phyloP scores from a whole-genome alignment of 2,329 filamentous ascomycete species.

The Penicillium sp. region DNA sequence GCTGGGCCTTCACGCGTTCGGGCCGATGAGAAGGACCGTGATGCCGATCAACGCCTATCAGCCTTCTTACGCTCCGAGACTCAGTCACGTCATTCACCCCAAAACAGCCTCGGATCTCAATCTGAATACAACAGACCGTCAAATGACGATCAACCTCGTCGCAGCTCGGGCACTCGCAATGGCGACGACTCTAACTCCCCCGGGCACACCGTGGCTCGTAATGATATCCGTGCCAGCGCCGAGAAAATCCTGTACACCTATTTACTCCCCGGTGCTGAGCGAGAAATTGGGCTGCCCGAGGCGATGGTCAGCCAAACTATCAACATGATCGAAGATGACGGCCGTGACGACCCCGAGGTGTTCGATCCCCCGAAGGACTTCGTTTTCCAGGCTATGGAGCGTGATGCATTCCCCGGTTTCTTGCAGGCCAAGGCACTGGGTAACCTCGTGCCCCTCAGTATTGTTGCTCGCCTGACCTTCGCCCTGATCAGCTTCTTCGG shows the following conservation, averaged over 20 bases:
- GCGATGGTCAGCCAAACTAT: constrained; percentile 76
- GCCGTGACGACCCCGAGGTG: constrained; percentile 92
- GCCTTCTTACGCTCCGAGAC: constrained; percentile 72
- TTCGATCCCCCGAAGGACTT: constrained; percentile 98
- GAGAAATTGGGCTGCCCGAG: constrained; percentile 90
- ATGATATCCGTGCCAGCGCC: constrained; percentile 87
- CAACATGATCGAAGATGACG: constrained; percentile 81
- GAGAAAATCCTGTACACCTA: constrained; percentile 99
- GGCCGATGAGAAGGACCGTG: constrained; percentile 66
- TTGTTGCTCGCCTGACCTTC: constrained; percentile 79
- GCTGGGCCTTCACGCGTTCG: constrained; percentile 57
- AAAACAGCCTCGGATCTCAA: constrained; percentile 51
- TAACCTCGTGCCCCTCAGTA: constrained; percentile 88
- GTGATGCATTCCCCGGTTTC: constrained; percentile 98
- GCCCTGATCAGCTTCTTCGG: constrained; percentile 85
- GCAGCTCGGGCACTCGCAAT: constrained; percentile 62
- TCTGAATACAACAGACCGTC: constrained; percentile 40
- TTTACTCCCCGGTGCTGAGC: constrained; percentile 87
- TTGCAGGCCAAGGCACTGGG: constrained; percentile 91
- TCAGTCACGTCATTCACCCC: constrained; percentile 52
- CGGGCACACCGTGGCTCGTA: constrained; percentile 76
- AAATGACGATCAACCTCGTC: constrained; percentile 51
- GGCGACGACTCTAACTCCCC: constrained; percentile 71
- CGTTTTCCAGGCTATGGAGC: constrained; percentile 99
- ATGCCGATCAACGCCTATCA: constrained; percentile 85